Percentiles rank a stretch among this genome's conserved stretches.
Evolutionary conservation across 768 basidiomycete species (phyloP).

Genomic region (Russula griseocarnosa): DNA sequence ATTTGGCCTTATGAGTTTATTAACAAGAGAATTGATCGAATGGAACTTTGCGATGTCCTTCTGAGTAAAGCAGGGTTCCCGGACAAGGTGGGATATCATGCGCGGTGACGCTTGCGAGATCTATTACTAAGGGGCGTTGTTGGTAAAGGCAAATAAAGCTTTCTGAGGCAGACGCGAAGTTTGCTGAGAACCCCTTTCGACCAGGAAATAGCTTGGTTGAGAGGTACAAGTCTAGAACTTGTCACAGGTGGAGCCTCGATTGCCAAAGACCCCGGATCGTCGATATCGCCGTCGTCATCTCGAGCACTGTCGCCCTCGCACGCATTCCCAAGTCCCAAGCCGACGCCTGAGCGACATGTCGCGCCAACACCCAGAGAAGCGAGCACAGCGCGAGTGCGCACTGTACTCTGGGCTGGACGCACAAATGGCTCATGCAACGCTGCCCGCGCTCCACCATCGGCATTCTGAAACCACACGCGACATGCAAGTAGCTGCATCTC

Average conservation of each 20-base stretch:
- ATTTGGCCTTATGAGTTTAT: background rate
- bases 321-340: constrained; percentile 5
- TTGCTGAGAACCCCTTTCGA: constrained; percentile 7
- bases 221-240: background rate
- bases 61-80: background rate
- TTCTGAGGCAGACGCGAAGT: background rate
- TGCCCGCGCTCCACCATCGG: constrained; percentile 33
- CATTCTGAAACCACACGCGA: constrained; percentile 36
- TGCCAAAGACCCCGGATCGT: constrained; percentile 11
- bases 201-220: background rate
- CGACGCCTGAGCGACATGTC: background rate
- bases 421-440: constrained; percentile 35
- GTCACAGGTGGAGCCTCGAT: constrained; percentile 3
- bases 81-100: background rate
- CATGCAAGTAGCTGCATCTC: constrained; percentile 36
- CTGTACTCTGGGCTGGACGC: constrained; percentile 35
- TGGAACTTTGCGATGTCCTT: background rate
- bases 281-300: constrained; percentile 12
- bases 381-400: constrained; percentile 32
- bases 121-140: background rate
- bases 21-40: background rate
- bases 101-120: background rate
- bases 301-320: too few relatives aligned
- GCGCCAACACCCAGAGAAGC: constrained; percentile 29
- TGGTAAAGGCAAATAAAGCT: background rate